Evolutionary conservation across 192 early-diverging fungal genomes (phyloP).

Genomic region (Backusella tarrabulga): DNA sequence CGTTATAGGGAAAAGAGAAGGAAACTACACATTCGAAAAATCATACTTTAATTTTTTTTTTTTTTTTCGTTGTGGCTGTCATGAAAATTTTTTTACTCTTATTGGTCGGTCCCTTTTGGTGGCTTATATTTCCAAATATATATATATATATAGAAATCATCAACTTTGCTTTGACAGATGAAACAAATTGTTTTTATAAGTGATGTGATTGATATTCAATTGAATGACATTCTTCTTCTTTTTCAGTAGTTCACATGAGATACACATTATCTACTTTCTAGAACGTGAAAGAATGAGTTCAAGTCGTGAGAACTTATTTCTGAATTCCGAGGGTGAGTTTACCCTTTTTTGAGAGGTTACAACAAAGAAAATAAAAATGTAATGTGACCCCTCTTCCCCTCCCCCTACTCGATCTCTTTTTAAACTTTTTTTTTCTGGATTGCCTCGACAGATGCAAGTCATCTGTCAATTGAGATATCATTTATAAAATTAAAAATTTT

Average conservation of each 20-base stretch:
- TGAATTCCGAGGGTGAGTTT: too few species aligned
- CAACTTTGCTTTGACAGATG: not conserved
- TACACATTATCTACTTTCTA: too few species aligned
- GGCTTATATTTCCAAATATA: not conserved
- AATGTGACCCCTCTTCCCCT: too few species aligned
- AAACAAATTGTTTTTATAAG: not conserved
- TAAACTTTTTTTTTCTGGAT: not conserved
- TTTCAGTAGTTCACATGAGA: too few species aligned
- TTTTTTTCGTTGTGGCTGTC: not conserved
- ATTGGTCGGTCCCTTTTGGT: not conserved
- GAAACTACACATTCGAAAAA: not conserved
- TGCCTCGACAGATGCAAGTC: not conserved
- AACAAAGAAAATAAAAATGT: not conserved
- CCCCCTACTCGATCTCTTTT: not conserved
- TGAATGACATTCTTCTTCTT: not conserved
- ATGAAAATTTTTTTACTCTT: constrained; percentile 1
- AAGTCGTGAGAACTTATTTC: too few species aligned
- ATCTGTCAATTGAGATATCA: not conserved
- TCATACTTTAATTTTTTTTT: constrained; percentile 10
- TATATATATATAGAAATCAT: not conserved
- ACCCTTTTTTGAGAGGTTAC: not conserved
- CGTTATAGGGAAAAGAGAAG: constrained; percentile 20
- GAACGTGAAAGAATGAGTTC: too few species aligned
- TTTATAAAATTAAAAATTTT: not conserved
- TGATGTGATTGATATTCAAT: not conserved